A percentile compares a stretch with the other conserved stretches of the same genome.
phyloP scores from a whole-genome alignment of 1,284 basidiomycete genomes.

The Albatrellus sp. region DNA sequence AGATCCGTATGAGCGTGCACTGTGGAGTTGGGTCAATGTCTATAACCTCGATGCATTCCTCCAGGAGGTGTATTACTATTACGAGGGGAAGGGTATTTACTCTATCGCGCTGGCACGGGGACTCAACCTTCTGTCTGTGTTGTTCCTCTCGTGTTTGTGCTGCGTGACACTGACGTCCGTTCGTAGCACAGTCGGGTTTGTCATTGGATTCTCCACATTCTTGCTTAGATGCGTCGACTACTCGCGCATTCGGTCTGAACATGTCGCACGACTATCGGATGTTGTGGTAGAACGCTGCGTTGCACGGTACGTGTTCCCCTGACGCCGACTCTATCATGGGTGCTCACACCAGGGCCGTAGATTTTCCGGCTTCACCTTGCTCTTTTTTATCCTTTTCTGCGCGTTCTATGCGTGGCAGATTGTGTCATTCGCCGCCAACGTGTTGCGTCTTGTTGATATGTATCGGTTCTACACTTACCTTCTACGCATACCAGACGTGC shows the following conservation, averaged over 20 bases:
- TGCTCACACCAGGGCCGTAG: slow-evolving; percentile 22
- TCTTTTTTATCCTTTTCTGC: slow-evolving; percentile 76
- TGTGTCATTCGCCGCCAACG: slow-evolving; percentile 46
- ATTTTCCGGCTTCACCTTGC: slow-evolving; percentile 69
- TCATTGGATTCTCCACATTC: slow-evolving; percentile 94
- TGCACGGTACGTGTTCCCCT: slow-evolving; percentile 43
- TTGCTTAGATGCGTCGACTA: slow-evolving; percentile 93
- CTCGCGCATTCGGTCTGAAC: slow-evolving; percentile 54
- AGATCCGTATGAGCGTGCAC: slow-evolving; percentile 77
- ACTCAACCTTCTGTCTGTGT: slow-evolving; percentile 81
- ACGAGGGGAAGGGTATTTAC: slow-evolving; percentile 91
- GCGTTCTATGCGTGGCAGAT: slow-evolving; percentile 75
- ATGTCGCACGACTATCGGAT: slow-evolving; percentile 58
- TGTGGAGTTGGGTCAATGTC: slow-evolving; percentile 99
- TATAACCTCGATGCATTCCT: slow-evolving; percentile 92
- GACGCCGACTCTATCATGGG: background rate
- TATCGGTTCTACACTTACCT: slow-evolving; percentile 83
- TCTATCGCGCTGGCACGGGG: slow-evolving; percentile 84
- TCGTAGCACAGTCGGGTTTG: slow-evolving; percentile 87
- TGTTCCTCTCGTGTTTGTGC: slow-evolving; percentile 11
- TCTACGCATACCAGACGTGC: slow-evolving; percentile 68
- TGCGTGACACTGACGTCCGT: slow-evolving; percentile 14
- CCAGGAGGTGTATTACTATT: slow-evolving; percentile 92
- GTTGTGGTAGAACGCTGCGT: slow-evolving; percentile 75
- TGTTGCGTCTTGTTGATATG: slow-evolving; percentile 79